These are phyloP conservation scores for Hsuehochloa calcarea DNA, from an alignment of 176 grass and related monocot genomes.

Conservation along the genomic window DNA sequence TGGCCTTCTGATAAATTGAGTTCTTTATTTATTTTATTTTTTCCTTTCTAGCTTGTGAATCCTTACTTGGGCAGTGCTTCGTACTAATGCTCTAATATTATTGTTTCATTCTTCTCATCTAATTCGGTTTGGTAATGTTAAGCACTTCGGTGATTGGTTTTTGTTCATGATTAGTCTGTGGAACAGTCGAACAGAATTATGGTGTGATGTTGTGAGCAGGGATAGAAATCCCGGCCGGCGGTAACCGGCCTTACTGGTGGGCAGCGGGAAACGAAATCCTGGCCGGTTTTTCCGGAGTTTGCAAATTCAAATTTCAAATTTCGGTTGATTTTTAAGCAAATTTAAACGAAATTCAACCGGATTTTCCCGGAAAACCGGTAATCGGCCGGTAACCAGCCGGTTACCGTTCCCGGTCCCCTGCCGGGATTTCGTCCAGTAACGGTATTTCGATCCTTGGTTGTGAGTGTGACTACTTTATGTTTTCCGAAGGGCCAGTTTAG, in stretches of 20 bases:
- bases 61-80: conserved; percentile 35
- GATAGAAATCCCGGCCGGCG: too few species aligned
- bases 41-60: conserved; percentile 54
- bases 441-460: too few species aligned
- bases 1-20: conserved; percentile 42
- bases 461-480: not conserved
- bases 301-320: too few species aligned
- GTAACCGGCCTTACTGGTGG: too few species aligned
- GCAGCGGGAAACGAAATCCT: too few species aligned
- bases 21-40: conserved; percentile 31
- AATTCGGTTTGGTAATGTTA: conserved; percentile 19
- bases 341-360: too few species aligned
- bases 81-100: conserved; percentile 29
- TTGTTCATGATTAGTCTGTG: conserved; percentile 3
- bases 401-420: too few species aligned
- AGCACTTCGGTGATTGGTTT: not conserved
- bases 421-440: too few species aligned
- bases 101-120: conserved; percentile 33
- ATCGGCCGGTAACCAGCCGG: too few species aligned
- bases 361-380: too few species aligned
- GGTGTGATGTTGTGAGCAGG: not conserved
- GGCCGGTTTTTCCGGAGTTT: too few species aligned
- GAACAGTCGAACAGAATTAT: not conserved
- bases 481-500: not conserved
- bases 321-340: too few species aligned